These are phyloP conservation scores for Allium fistulosum DNA, from an alignment of 106 monocot species.

Conservation along the genomic window DNA sequence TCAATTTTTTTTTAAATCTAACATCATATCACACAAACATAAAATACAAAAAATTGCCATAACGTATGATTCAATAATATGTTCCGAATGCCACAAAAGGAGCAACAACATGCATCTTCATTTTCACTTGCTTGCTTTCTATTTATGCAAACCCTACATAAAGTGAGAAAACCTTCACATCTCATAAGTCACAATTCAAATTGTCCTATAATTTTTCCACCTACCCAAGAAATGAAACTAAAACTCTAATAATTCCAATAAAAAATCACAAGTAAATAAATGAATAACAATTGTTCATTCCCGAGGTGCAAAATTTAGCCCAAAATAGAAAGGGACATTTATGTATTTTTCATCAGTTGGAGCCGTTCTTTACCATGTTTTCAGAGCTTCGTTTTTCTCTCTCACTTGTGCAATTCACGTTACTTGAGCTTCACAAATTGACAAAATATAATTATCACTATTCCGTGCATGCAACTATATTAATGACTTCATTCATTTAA, in stretches of 20 bases:
- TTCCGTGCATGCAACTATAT: background rate
- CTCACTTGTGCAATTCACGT: conserved; percentile 1
- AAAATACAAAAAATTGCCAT: background rate
- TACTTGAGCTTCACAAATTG: background rate
- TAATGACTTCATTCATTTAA: background rate
- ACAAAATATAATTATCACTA: conserved; percentile 2
- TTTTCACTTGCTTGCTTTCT: conserved; percentile 1
- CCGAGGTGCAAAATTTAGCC: conserved; percentile 1
- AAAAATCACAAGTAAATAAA: conserved; percentile 1
- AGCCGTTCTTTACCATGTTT: conserved; percentile 6
- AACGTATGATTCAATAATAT: background rate
- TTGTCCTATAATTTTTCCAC: no score
- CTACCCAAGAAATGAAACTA: background rate
- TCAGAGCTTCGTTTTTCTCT: conserved; percentile 3
- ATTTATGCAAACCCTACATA: background rate
- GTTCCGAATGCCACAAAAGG: conserved; percentile 3
- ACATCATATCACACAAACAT: no score
- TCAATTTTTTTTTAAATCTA: no score
- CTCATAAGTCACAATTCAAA: background rate
- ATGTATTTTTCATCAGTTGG: no score
- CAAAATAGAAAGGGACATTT: background rate
- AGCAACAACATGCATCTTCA: background rate
- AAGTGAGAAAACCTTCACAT: background rate
- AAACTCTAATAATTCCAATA: conserved; percentile 5
- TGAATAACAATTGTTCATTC: background rate